Evolutionary conservation across 352 stramenopile species (phyloP).

Genomic region (Pythium dissotocum): DNA sequence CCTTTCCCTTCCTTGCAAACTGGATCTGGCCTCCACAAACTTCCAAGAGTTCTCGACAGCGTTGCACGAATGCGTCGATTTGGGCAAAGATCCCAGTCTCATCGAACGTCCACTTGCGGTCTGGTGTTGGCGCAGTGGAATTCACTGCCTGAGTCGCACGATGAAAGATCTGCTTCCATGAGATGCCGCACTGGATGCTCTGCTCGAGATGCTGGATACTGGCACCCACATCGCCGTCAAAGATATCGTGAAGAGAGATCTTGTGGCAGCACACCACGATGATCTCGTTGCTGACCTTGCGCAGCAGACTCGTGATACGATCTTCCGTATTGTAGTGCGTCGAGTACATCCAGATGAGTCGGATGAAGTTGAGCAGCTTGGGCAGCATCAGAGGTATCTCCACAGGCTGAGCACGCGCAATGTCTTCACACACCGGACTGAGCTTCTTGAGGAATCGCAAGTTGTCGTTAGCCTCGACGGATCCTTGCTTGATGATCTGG

Average conservation of each 20-base stretch:
- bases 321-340: constrained; percentile 95
- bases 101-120: constrained; percentile 91
- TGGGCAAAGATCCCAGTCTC: constrained; percentile 95
- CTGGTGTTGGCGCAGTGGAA: constrained; percentile 36
- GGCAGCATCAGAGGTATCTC: constrained; percentile 92
- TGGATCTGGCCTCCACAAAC: constrained; percentile 96
- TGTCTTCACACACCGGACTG: constrained; percentile 87
- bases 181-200: constrained; percentile 91
- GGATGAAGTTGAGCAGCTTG: constrained; percentile 92
- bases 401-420: constrained; percentile 77
- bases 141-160: constrained; percentile 67
- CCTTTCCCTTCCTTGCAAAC: constrained; percentile 89
- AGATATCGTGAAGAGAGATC: constrained; percentile 90
- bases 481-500: constrained; percentile 92
- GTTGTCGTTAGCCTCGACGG: constrained; percentile 93
- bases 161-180: constrained; percentile 92
- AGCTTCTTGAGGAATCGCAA: constrained; percentile 94
- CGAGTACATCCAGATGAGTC: constrained; percentile 93
- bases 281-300: constrained; percentile 95
- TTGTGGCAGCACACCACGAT: constrained; percentile 89
- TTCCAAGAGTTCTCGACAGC: constrained; percentile 93
- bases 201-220: constrained; percentile 90
- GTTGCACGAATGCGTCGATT: constrained; percentile 95
- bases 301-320: constrained; percentile 89
- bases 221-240: constrained; percentile 91